phyloP scores from a whole-genome alignment of 805 yeast species.

The Suhomyces vadensis region DNA sequence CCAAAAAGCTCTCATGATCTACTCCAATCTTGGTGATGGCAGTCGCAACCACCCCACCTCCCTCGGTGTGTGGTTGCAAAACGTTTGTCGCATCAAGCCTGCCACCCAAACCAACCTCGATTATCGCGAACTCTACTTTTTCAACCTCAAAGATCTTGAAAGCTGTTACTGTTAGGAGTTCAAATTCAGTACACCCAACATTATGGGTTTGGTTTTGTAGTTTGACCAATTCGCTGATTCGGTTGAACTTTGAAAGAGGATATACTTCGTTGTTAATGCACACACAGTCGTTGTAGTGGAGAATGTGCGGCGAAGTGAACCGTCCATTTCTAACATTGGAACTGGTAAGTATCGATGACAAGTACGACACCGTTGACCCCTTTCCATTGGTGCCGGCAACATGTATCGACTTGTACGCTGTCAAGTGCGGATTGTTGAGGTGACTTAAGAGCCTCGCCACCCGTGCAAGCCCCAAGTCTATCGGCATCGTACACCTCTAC shows the following conservation, averaged over 20 bases:
- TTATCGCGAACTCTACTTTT: constrained; percentile 68
- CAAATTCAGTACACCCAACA: constrained; percentile 85
- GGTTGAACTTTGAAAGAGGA: constrained; percentile 43
- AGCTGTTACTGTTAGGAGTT: constrained; percentile 81
- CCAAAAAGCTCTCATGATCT: constrained; percentile 82
- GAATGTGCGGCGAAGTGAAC: constrained; percentile 87
- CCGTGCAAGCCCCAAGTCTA: constrained; percentile 40
- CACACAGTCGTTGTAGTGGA: constrained; percentile 74
- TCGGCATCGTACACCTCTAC: constrained; percentile 27
- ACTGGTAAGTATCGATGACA: constrained; percentile 60
- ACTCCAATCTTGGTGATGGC: constrained; percentile 84
- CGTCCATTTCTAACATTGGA: constrained; percentile 61
- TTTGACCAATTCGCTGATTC: constrained; percentile 45
- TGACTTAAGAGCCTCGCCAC: constrained; percentile 31
- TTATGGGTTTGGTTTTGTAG: constrained; percentile 36
- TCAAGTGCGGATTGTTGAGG: constrained; percentile 69
- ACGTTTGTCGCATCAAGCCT: constrained; percentile 87
- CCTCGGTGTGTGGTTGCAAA: constrained; percentile 29
- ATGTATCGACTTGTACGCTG: constrained; percentile 67
- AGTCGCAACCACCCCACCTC: constrained; percentile 52
- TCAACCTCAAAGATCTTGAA: constrained; percentile 65
- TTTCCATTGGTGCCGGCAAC: constrained; percentile 97
- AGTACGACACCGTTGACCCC: constrained; percentile 86
- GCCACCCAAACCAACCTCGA: constrained; percentile 97
- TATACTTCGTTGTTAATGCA: constrained; percentile 63